A percentile compares a stretch with the other conserved stretches of the same genome.
These are phyloP conservation scores for Boletus sp. DNA, from an alignment of 1,284 basidiomycete genomes.

Conservation along the genomic window DNA sequence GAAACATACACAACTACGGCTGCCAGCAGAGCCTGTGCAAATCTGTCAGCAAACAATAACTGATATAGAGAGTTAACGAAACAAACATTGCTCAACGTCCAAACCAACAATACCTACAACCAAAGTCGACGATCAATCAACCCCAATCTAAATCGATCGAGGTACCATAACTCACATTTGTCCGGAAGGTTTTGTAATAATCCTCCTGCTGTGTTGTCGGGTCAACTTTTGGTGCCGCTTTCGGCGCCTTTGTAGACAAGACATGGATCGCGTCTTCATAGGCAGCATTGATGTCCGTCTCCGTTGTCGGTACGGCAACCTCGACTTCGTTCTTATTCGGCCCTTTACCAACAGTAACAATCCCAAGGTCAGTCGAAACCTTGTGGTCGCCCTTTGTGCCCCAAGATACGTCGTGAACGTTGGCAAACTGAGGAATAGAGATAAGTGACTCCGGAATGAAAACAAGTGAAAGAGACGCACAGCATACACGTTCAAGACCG, in stretches of 20 bases:
- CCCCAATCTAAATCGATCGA: neutral
- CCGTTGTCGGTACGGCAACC: slow-evolving; percentile 73
- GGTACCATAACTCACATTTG: slow-evolving; percentile 52
- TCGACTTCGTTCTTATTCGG: slow-evolving; percentile 70
- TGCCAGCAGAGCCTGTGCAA: slow-evolving; percentile 59
- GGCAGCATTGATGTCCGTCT: slow-evolving; percentile 82
- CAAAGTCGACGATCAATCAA: slow-evolving; percentile 4
- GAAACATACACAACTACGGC: slow-evolving; percentile 62
- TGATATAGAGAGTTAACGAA: slow-evolving; percentile 1
- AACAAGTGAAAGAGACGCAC: slow-evolving; percentile 41
- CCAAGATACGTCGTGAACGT: slow-evolving; percentile 88
- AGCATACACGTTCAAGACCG: slow-evolving; percentile 85
- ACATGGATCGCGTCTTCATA: slow-evolving; percentile 85
- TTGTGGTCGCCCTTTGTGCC: slow-evolving; percentile 91
- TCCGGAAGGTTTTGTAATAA: slow-evolving; percentile 84
- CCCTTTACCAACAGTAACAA: slow-evolving; percentile 55
- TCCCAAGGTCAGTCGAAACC: slow-evolving; percentile 77
- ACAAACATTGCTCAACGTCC: slow-evolving; percentile 78
- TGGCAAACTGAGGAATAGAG: slow-evolving; percentile 60
- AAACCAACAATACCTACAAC: slow-evolving; percentile 63
- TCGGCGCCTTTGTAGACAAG: slow-evolving; percentile 70
- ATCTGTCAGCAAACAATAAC: slow-evolving; percentile 13
- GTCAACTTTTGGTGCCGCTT: slow-evolving; percentile 61
- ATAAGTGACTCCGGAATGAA: slow-evolving; percentile 4
- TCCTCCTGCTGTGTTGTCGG: slow-evolving; percentile 78